Conservation (phyloP, 1,284 basidiomycete genomes). For the Cutaneotrichosporon cyanovorans region DNA sequence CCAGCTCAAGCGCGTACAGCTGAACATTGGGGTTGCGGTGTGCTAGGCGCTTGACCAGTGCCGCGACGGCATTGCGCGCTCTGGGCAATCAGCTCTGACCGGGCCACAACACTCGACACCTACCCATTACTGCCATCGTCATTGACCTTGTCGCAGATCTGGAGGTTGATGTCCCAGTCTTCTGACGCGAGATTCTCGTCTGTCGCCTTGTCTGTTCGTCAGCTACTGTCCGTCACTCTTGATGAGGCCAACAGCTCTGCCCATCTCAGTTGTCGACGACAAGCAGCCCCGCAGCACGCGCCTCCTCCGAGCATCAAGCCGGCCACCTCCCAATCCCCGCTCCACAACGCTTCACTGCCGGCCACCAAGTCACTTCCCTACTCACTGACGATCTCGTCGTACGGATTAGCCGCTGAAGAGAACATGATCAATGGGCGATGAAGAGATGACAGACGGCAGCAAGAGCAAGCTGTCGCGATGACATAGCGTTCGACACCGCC, state of each 20-base stretch:
- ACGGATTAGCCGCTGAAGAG: slow-evolving; percentile 54
- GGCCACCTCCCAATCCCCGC: neutral
- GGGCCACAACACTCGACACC: slow-evolving; percentile 20
- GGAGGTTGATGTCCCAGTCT: slow-evolving; percentile 92
- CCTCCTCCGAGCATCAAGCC: too few relatives aligned
- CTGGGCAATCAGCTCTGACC: slow-evolving; percentile 46
- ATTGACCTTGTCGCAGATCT: slow-evolving; percentile 91
- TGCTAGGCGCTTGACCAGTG: slow-evolving; percentile 79
- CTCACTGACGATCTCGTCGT: slow-evolving; percentile 89
- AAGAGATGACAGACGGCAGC: too few relatives aligned
- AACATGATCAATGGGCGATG: too few relatives aligned
- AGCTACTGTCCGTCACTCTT: neutral
- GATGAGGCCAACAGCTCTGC: neutral
- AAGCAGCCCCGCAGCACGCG: neutral
- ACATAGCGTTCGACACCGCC: too few relatives aligned
- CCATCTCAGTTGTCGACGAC: slow-evolving; percentile 1
- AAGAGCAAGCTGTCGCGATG: too few relatives aligned
- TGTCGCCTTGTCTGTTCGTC: slow-evolving; percentile 71
- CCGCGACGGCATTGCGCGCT: slow-evolving; percentile 74
- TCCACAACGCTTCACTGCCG: too few relatives aligned
- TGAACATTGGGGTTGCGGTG: slow-evolving; percentile 97
- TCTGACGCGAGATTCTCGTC: slow-evolving; percentile 89
- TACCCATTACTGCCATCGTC: slow-evolving; percentile 80
- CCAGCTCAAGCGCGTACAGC: slow-evolving; percentile 77
- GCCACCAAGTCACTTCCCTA: too few relatives aligned